These are phyloP conservation scores for Talaromyces sp. DNA, from an alignment of 2,329 filamentous ascomycete genomes.

Conservation along the genomic window DNA sequence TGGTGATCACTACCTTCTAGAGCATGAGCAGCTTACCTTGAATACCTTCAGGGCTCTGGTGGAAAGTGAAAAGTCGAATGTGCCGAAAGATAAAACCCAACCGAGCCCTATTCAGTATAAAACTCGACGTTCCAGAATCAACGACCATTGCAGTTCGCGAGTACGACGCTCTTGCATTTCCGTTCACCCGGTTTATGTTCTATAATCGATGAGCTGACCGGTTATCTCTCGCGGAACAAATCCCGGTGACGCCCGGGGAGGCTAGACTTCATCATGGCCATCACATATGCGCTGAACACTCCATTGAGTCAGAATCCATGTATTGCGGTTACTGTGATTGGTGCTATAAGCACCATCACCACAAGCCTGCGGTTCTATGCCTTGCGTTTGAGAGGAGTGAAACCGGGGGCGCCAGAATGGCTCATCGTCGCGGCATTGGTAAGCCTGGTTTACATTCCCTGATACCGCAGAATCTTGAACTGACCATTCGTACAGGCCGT, in stretches of 20 bases:
- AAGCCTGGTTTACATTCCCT: not conserved
- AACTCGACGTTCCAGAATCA: not conserved
- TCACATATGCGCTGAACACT: not conserved
- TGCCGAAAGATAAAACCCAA: not conserved
- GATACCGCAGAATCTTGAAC: not conserved
- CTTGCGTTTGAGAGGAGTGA: not conserved
- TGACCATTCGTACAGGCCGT: not conserved
- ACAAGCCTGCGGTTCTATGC: not conserved
- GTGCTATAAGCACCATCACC: not conserved
- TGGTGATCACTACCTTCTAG: not conserved
- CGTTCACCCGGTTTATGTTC: not conserved
- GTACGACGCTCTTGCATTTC: not conserved
- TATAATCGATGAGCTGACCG: not conserved
- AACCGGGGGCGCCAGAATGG: not conserved
- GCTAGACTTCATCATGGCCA: not conserved
- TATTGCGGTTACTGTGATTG: not conserved
- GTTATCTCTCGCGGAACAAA: not conserved
- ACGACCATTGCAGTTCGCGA: too few relatives aligned
- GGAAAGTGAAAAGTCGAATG: not conserved
- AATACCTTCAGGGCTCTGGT: not conserved
- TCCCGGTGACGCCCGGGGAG: not conserved
- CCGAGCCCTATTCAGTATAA: not conserved
- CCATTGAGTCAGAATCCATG: not conserved
- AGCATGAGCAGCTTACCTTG: not conserved
- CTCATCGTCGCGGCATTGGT: not conserved